phyloP scores from a whole-genome alignment of 176 grass and related monocot species.

The Eremochloa ophiuroides region DNA sequence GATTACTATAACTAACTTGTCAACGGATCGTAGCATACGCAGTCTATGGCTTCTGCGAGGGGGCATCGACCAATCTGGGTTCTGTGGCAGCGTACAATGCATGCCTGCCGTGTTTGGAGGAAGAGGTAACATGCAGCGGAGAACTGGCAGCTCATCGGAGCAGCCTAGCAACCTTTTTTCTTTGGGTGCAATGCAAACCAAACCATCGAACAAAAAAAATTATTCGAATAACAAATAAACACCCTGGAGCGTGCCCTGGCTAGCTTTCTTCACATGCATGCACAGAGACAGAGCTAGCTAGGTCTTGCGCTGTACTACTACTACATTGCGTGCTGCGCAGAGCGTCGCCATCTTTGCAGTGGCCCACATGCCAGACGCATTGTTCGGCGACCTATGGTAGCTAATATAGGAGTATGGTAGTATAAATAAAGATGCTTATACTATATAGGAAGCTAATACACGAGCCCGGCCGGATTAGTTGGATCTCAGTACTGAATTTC shows the following conservation, averaged over 20 bases:
- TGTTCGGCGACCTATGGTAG: background rate
- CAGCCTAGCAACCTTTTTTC: conserved; percentile 28
- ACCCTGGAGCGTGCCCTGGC: too few species aligned
- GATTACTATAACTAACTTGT: conserved; percentile 26
- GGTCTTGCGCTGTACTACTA: conserved; percentile 7
- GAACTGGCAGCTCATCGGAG: background rate
- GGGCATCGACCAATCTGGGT: background rate
- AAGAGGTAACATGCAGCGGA: conserved; percentile 29
- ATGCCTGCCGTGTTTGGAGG: conserved; percentile 21
- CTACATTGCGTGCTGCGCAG: conserved; percentile 18
- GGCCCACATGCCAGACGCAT: conserved; percentile 20
- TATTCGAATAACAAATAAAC: background rate
- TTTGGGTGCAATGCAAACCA: conserved; percentile 38
- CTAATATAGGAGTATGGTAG: too few species aligned
- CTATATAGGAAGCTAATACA: background rate
- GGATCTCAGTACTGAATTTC: background rate
- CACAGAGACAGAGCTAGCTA: background rate
- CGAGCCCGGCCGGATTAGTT: background rate
- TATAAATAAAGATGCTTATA: background rate
- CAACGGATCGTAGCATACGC: background rate
- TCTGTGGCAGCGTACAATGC: conserved; percentile 15
- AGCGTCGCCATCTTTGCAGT: background rate
- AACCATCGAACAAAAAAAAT: conserved; percentile 1
- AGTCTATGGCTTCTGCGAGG: conserved; percentile 26
- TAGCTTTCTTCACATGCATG: conserved; percentile 41